phyloP scores from a whole-genome alignment of 2,329 filamentous ascomycete species.

The Penicillium sp. region DNA sequence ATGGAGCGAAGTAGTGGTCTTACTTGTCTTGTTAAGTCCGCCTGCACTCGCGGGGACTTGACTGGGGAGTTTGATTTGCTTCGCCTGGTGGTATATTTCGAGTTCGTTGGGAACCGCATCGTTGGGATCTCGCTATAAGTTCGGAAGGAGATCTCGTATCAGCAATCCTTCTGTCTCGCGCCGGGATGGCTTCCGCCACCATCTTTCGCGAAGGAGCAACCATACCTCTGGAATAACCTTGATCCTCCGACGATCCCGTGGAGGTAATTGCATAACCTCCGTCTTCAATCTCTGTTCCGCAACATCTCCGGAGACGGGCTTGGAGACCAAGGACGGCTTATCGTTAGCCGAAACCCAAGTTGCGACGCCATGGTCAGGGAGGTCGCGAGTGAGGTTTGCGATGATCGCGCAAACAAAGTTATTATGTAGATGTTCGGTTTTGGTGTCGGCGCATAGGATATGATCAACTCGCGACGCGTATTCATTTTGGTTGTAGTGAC shows the following conservation, averaged over 20 bases:
- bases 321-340: constrained; percentile 52
- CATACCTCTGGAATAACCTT: constrained; percentile 57
- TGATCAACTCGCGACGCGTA: constrained; percentile 58
- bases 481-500: constrained; percentile 63
- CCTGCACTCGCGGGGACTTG: constrained; percentile 70
- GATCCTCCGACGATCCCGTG: constrained; percentile 61
- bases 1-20: constrained; percentile 33
- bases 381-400: constrained; percentile 61
- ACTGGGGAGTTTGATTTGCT: constrained; percentile 56
- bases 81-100: constrained; percentile 49
- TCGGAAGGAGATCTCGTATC: constrained; percentile 11
- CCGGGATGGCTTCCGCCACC: not conserved
- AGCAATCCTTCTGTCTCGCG: not conserved
- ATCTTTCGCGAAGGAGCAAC: constrained; percentile 3
- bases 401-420: constrained; percentile 61
- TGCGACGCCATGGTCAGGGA: constrained; percentile 64
- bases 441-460: constrained; percentile 56
- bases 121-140: constrained; percentile 38
- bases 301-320: constrained; percentile 59
- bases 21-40: constrained; percentile 78
- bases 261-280: constrained; percentile 64
- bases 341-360: constrained; percentile 65
- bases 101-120: constrained; percentile 37
- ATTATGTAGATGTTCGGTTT: constrained; percentile 63
- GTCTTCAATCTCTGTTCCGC: constrained; percentile 64